These are phyloP conservation scores for Phytophthora sansomeana DNA, from an alignment of 352 stramenopile genomes.

Conservation along the genomic window DNA sequence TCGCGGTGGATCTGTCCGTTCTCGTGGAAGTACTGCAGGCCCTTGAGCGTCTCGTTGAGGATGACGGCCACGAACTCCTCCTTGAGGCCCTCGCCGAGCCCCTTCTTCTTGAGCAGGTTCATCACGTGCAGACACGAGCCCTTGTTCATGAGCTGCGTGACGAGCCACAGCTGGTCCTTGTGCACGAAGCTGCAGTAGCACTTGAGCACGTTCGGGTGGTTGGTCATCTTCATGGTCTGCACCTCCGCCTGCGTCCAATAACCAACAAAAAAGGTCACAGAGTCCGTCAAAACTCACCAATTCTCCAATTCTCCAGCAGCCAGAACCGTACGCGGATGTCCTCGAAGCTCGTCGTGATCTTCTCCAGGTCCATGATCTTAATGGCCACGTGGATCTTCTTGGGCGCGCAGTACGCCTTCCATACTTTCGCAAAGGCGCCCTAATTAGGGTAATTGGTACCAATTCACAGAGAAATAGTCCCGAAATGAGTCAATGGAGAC, in stretches of 20 bases:
- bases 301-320: not conserved
- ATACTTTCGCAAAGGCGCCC: slow-evolving; percentile 98
- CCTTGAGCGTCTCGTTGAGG: slow-evolving; percentile 96
- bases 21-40: slow-evolving; percentile 99
- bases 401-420: slow-evolving; percentile 92
- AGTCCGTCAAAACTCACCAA: not conserved
- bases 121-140: slow-evolving; percentile 98
- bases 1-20: slow-evolving; percentile 98
- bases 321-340: slow-evolving; percentile 75
- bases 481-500: too few relatives aligned
- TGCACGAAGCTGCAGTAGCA: slow-evolving; percentile 98
- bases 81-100: slow-evolving; percentile 87
- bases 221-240: slow-evolving; percentile 99
- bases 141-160: slow-evolving; percentile 99
- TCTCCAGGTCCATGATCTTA: slow-evolving; percentile 99
- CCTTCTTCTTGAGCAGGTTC: slow-evolving; percentile 93
- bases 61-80: slow-evolving; percentile 98
- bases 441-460: slow-evolving; percentile 31
- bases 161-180: slow-evolving; percentile 97
- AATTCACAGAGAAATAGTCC: too few relatives aligned
- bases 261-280: not conserved
- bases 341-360: slow-evolving; percentile 96
- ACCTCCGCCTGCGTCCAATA: slow-evolving; percentile 85
- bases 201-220: slow-evolving; percentile 98
- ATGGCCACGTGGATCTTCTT: slow-evolving; percentile 95